Conservation (phyloP, 1,139 yeast genomes). For the Pichia sp. region DNA sequence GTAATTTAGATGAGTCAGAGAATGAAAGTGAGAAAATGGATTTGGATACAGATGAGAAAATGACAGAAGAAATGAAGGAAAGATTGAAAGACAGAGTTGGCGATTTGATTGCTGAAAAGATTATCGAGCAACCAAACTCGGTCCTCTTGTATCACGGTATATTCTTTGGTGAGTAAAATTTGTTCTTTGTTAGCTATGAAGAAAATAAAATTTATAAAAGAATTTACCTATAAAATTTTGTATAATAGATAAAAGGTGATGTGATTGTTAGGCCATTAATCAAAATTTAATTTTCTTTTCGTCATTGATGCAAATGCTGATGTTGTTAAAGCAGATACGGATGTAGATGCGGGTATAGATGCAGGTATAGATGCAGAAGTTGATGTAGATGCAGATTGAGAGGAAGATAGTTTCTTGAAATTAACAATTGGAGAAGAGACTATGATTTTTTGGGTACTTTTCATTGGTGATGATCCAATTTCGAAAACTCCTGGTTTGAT, state of each 20-base stretch:
- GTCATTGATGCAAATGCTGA: too few species aligned
- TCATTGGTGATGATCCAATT: conserved; percentile 16
- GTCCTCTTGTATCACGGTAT: conserved; percentile 56
- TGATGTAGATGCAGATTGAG: conserved; percentile 4
- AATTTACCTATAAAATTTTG: too few species aligned
- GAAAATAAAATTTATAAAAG: neutral
- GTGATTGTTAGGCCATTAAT: conserved; percentile 6
- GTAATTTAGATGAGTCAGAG: conserved; percentile 27
- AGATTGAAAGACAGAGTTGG: conserved; percentile 58
- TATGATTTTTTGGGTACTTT: conserved; percentile 1
- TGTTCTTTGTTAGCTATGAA: neutral
- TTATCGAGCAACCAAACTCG: conserved; percentile 48
- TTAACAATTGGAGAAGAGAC: conserved; percentile 2
- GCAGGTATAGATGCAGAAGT: too few species aligned
- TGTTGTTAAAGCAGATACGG: too few species aligned
- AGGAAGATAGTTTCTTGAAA: neutral
- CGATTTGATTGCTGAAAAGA: conserved; percentile 42
- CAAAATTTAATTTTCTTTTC: conserved; percentile 20
- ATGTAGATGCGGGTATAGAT: too few species aligned
- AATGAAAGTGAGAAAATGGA: conserved; percentile 53
- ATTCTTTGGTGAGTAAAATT: conserved; percentile 60
- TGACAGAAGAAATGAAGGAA: conserved; percentile 37
- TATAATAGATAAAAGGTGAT: too few species aligned
- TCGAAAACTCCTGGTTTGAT: conserved; percentile 15
- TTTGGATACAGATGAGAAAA: conserved; percentile 22